Percentiles rank a stretch among this genome's conserved stretches.
Evolutionary conservation across 805 yeast species (phyloP).

Genomic region (Cyberlindnera sargentensis): DNA sequence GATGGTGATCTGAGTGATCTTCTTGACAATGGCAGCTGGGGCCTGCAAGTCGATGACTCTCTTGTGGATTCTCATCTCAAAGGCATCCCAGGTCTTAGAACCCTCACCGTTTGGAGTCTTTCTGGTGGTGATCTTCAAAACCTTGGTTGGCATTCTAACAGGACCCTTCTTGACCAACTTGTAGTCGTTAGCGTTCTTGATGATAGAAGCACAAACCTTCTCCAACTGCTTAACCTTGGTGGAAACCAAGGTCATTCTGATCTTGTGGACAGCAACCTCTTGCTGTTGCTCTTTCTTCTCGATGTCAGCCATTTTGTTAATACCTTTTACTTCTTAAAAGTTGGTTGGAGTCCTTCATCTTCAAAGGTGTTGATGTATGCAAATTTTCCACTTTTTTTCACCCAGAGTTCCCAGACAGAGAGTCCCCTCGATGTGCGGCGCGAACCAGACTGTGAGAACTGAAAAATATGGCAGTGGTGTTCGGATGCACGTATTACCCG

Average conservation of each 20-base stretch:
- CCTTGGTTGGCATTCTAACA: conserved; percentile 99
- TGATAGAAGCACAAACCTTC: conserved; percentile 88
- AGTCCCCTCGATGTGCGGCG: neutral
- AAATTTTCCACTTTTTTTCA: conserved; percentile 8
- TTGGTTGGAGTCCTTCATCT: conserved; percentile 15
- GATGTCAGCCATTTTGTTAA: conserved; percentile 65
- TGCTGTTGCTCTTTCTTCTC: conserved; percentile 82
- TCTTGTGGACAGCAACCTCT: conserved; percentile 85
- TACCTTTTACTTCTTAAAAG: conserved; percentile 33
- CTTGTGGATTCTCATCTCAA: conserved; percentile 99
- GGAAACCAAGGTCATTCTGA: conserved; percentile 98
- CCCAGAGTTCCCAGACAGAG: neutral
- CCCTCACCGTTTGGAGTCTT: conserved; percentile 99
- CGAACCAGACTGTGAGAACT: neutral
- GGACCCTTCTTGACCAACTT: conserved; percentile 95
- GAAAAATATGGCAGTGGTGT: conserved; percentile 17
- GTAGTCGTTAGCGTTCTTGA: conserved; percentile 78
- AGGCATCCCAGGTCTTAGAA: conserved; percentile 99
- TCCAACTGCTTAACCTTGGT: conserved; percentile 98
- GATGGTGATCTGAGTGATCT: conserved; percentile 94
- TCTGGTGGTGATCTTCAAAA: conserved; percentile 97
- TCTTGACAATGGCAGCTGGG: conserved; percentile 88
- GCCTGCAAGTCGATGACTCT: conserved; percentile 98
- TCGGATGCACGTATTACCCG: conserved; percentile 10
- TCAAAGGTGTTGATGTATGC: conserved; percentile 2